phyloP scores from a whole-genome alignment of 2,329 filamentous ascomycete genomes.

The Beauveria varroae region DNA sequence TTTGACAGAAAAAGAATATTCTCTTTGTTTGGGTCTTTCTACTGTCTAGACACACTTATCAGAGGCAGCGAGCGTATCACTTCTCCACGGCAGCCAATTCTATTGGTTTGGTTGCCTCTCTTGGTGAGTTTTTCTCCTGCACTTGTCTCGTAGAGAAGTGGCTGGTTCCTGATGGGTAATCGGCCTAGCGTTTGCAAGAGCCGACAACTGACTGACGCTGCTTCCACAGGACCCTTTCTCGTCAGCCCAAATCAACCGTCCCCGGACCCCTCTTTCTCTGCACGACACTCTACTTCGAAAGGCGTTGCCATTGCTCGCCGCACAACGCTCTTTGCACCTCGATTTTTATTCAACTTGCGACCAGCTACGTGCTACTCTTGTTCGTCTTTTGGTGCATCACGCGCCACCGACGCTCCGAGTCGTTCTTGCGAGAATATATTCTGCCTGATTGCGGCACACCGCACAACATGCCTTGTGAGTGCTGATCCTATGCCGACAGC shows the following conservation, averaged over 20 bases:
- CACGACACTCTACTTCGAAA: not conserved
- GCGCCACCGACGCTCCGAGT: not conserved
- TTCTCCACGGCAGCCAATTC: no score
- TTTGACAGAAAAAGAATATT: no score
- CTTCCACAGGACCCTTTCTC: not conserved
- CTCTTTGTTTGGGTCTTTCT: no score
- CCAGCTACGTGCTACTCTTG: not conserved
- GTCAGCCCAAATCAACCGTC: not conserved
- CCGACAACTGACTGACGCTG: not conserved
- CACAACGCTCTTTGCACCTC: not conserved
- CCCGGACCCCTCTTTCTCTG: not conserved
- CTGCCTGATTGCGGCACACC: not conserved
- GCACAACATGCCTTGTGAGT: conserved; percentile 11
- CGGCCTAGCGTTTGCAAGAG: not conserved
- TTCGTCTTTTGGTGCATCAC: not conserved
- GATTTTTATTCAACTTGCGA: not conserved
- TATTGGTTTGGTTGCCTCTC: no score
- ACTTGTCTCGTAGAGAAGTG: no score
- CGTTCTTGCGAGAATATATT: not conserved
- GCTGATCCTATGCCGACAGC: not conserved
- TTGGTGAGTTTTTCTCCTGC: no score
- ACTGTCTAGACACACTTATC: no score
- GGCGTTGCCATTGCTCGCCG: not conserved
- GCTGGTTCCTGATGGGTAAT: no score
- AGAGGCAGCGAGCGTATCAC: no score